Evolutionary conservation across 805 yeast genomes (phyloP).

Genomic region (Saccharomycopsis amapae): DNA sequence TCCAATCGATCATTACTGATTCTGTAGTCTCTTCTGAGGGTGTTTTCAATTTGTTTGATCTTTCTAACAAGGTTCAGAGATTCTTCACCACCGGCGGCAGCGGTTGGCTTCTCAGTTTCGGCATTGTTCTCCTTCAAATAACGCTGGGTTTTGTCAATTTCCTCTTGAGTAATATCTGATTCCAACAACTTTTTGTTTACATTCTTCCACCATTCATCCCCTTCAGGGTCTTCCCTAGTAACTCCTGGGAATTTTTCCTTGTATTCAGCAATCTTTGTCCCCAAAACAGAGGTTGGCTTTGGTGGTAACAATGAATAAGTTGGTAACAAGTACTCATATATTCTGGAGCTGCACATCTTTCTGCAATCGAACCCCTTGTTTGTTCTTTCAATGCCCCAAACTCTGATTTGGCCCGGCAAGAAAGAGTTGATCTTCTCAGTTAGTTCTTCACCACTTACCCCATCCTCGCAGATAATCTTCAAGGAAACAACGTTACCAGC

Average conservation of each 20-base stretch:
- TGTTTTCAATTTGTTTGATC: slow-evolving; percentile 57
- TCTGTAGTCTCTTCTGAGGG: slow-evolving; percentile 61
- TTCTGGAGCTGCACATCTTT: slow-evolving; percentile 90
- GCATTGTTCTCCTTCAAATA: slow-evolving; percentile 27
- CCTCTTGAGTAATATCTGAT: slow-evolving; percentile 36
- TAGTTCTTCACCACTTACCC: slow-evolving; percentile 37
- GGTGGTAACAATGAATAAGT: slow-evolving; percentile 88
- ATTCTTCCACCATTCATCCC: slow-evolving; percentile 62
- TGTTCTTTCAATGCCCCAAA: slow-evolving; percentile 89
- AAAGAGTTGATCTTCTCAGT: slow-evolving; percentile 62
- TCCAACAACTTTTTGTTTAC: slow-evolving; percentile 34
- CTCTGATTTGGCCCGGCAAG: slow-evolving; percentile 79
- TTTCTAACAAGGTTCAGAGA: slow-evolving; percentile 36
- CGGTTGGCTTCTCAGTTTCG: slow-evolving; percentile 33
- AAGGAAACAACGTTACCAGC: slow-evolving; percentile 88
- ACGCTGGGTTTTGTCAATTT: slow-evolving; percentile 28
- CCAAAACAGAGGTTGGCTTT: slow-evolving; percentile 65
- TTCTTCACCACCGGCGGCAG: slow-evolving; percentile 28
- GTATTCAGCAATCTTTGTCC: slow-evolving; percentile 49
- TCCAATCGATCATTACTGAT: slow-evolving; percentile 55
- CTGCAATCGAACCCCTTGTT: slow-evolving; percentile 92
- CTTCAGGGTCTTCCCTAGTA: slow-evolving; percentile 58
- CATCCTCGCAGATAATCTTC: slow-evolving; percentile 79
- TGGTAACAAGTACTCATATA: slow-evolving; percentile 91
- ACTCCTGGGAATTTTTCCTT: slow-evolving; percentile 50